Conservation (phyloP, 1,139 yeast species). For the Wickerhamiella infanticola region DNA sequence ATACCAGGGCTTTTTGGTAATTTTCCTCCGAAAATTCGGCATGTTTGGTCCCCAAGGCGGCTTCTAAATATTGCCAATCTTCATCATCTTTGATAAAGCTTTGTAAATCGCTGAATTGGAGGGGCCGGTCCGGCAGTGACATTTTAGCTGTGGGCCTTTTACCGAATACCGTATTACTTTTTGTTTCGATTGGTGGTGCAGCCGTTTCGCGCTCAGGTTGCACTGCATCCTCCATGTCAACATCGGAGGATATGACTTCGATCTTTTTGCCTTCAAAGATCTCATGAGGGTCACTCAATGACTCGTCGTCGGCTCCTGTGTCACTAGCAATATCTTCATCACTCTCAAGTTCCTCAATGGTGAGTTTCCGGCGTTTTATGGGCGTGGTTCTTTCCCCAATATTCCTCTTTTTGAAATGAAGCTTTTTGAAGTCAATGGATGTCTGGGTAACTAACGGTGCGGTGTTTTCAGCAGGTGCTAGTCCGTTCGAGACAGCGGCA, state of each 20-base stretch:
- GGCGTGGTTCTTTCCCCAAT: constrained; percentile 58
- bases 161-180: background rate
- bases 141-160: background rate
- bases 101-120: background rate
- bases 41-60: background rate
- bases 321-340: constrained; percentile 17
- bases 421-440: background rate
- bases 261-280: background rate
- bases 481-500: background rate
- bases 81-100: background rate
- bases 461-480: background rate
- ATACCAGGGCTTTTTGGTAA: background rate
- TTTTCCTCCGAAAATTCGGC: background rate
- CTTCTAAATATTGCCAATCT: background rate
- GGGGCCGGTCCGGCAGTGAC: background rate
- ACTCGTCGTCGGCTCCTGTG: constrained; percentile 42
- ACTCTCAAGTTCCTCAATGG: constrained; percentile 25
- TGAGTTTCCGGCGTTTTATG: constrained; percentile 33
- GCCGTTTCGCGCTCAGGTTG: background rate
- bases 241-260: background rate
- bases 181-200: background rate
- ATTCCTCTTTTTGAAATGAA: background rate
- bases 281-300: constrained; percentile 41
- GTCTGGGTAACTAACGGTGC: too few species aligned
- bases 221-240: background rate